Conservation (phyloP, 768 basidiomycete genomes). For the Suillus brevipes region DNA sequence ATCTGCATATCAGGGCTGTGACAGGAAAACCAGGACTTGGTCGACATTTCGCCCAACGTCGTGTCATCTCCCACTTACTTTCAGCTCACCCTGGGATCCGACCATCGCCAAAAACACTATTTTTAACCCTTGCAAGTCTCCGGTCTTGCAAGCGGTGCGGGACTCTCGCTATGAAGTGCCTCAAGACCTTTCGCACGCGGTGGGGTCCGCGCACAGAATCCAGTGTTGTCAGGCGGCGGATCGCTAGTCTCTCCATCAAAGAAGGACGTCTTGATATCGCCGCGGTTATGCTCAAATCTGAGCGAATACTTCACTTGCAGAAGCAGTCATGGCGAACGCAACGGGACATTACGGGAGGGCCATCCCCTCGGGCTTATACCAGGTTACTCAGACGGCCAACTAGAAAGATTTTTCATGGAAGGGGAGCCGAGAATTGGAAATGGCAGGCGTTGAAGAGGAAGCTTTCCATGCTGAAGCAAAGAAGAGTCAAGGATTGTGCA, state of each 20-base stretch:
- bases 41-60: constrained; percentile 45
- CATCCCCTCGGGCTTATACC: constrained; percentile 12
- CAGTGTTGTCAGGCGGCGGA: constrained; percentile 56
- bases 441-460: constrained; percentile 29
- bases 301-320: constrained; percentile 11
- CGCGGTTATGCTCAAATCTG: constrained; percentile 23
- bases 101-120: constrained; percentile 61
- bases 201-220: constrained; percentile 63
- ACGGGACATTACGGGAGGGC: constrained; percentile 9
- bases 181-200: constrained; percentile 45
- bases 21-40: constrained; percentile 39
- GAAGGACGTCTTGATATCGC: constrained; percentile 60
- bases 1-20: constrained; percentile 44
- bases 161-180: constrained; percentile 47
- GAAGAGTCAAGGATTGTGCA: background rate
- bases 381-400: constrained; percentile 21
- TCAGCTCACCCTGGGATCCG: constrained; percentile 46
- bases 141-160: constrained; percentile 51
- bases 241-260: constrained; percentile 60
- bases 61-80: constrained; percentile 46
- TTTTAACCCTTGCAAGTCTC: constrained; percentile 56
- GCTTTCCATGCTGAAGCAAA: constrained; percentile 16
- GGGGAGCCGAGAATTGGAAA: constrained; percentile 32
- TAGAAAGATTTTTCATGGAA: constrained; percentile 23
- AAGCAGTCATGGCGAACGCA: constrained; percentile 16